These are phyloP conservation scores for Lycium ferocissimum DNA, from an alignment of 257 asterid genomes.

Conservation along the genomic window DNA sequence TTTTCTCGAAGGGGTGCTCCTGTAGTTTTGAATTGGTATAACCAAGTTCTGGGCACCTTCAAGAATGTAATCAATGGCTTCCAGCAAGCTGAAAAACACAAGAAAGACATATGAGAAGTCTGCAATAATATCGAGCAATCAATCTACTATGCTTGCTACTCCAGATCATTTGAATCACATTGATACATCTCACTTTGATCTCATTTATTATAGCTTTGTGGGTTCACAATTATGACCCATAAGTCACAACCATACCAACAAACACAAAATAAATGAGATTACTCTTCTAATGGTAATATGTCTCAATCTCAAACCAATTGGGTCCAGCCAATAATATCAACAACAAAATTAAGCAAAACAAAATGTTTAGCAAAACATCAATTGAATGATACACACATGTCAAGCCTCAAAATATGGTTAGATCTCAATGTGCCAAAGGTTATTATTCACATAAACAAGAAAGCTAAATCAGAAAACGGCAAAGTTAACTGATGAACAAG, in stretches of 20 bases:
- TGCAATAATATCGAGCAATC: neutral
- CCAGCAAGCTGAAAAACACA: conserved; percentile 59
- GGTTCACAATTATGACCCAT: neutral
- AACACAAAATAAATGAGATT: neutral
- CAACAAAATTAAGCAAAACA: neutral
- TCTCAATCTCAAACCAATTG: neutral
- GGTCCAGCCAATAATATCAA: neutral
- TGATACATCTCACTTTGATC: neutral
- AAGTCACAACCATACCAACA: neutral
- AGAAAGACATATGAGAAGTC: neutral
- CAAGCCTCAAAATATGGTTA: neutral
- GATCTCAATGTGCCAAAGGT: neutral
- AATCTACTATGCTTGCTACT: neutral
- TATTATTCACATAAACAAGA: neutral
- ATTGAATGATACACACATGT: neutral
- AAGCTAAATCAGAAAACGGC: neutral
- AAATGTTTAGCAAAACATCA: neutral
- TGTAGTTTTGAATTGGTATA: conserved; percentile 61
- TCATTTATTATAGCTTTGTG: neutral
- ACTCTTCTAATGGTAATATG: neutral
- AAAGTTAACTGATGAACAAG: neutral
- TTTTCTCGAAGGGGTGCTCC: conserved; percentile 51
- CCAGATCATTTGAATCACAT: neutral
- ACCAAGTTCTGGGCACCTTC: conserved; percentile 85
- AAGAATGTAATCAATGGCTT: conserved; percentile 72